Percentiles rank a stretch among this genome's conserved stretches.
These are phyloP conservation scores for Phoma herbarum DNA, from an alignment of 2,329 filamentous ascomycete species.

Conservation along the genomic window DNA sequence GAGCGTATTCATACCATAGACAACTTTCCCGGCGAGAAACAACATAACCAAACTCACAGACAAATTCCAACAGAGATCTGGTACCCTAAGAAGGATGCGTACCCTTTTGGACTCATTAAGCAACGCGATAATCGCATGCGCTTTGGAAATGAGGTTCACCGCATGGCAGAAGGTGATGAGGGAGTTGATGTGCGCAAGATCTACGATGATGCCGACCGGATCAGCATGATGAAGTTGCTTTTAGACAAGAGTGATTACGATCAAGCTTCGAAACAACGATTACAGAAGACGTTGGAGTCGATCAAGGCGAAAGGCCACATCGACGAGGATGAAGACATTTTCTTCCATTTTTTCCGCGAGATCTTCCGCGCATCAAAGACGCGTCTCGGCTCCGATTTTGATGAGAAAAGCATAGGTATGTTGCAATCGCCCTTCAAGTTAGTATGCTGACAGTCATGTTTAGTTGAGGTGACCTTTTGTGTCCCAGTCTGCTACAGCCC, in stretches of 20 bases:
- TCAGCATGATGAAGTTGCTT: constrained; percentile 19
- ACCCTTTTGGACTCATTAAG: not conserved
- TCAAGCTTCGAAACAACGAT: not conserved
- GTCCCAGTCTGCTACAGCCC: constrained; percentile 26
- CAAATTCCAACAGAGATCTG: constrained; percentile 24
- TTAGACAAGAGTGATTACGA: constrained; percentile 15
- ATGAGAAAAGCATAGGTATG: constrained; percentile 3
- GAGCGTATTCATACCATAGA: constrained; percentile 7
- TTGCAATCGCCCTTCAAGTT: not conserved
- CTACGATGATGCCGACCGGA: not conserved
- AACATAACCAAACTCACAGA: not conserved
- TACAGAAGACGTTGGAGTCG: not conserved
- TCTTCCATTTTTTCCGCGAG: constrained; percentile 14
- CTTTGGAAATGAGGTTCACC: constrained; percentile 20
- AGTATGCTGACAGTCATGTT: not conserved
- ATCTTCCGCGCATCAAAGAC: constrained; percentile 5
- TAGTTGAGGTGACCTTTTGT: constrained; percentile 24
- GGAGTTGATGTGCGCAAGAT: not conserved
- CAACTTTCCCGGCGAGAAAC: constrained; percentile 19
- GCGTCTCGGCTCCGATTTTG: constrained; percentile 1
- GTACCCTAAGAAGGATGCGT: constrained; percentile 8
- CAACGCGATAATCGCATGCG: constrained; percentile 8
- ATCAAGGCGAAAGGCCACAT: constrained; percentile 12
- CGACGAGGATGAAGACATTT: constrained; percentile 13
- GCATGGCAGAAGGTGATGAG: constrained; percentile 5